Conservation (phyloP, 257 asterid genomes). For the Solanum dulcamara region DNA sequence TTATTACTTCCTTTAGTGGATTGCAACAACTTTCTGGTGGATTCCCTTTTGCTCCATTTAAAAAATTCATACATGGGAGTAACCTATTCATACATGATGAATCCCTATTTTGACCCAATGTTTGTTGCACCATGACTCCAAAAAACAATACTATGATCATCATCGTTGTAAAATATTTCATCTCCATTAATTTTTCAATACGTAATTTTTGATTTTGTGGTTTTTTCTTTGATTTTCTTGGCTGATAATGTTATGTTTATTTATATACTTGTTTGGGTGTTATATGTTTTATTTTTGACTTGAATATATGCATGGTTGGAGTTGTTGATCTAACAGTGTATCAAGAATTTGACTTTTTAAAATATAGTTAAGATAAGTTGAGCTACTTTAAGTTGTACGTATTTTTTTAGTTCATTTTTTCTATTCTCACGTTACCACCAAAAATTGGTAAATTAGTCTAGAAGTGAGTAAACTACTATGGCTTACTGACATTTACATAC, state of each 20-base stretch:
- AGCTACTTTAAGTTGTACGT: neutral
- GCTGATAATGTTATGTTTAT: neutral
- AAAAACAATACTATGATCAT: neutral
- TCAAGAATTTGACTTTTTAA: neutral
- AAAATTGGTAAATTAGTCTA: neutral
- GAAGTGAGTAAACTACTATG: neutral
- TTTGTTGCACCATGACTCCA: neutral
- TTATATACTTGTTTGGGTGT: neutral
- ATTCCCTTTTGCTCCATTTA: conserved; percentile 22
- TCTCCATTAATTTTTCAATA: neutral
- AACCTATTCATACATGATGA: conserved; percentile 39
- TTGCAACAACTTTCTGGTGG: conserved; percentile 70
- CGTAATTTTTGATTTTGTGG: neutral
- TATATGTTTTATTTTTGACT: neutral
- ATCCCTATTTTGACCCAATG: neutral
- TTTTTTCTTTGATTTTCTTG: neutral
- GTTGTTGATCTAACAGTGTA: conserved; percentile 1
- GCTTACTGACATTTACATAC: neutral
- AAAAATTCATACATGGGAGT: conserved; percentile 52
- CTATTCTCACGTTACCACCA: neutral
- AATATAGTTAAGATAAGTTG: neutral
- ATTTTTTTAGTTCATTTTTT: neutral
- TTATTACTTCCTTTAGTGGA: conserved; percentile 38
- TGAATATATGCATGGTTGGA: neutral
- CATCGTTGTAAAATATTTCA: neutral